Conservation (phyloP, 2,329 filamentous ascomycete genomes). For the Raffaelea deltoideospora region DNA sequence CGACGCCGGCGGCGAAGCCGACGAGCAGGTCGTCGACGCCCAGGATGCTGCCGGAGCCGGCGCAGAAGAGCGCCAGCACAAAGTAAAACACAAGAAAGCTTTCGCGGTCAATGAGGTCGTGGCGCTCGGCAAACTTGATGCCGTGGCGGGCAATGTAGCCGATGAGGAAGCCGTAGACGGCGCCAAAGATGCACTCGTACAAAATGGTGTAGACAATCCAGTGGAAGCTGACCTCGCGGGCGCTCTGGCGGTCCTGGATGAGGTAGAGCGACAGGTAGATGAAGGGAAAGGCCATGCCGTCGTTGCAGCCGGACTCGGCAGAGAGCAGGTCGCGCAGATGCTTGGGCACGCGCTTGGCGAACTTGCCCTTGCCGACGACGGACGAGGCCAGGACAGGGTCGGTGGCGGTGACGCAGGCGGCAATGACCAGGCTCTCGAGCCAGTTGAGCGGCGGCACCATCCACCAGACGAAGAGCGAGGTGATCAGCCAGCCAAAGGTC, state of each 20-base stretch:
- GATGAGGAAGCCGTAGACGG: slow-evolving; percentile 71
- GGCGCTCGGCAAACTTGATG: slow-evolving; percentile 75
- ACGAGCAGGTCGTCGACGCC: slow-evolving; percentile 89
- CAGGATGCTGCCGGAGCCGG: slow-evolving; percentile 79
- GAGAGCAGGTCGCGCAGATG: slow-evolving; percentile 91
- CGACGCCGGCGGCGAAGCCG: slow-evolving; percentile 90
- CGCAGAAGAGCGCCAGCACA: slow-evolving; percentile 86
- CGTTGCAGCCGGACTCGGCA: slow-evolving; percentile 95
- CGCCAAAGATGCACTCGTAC: slow-evolving; percentile 92
- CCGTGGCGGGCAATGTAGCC: slow-evolving; percentile 84
- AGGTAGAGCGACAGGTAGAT: slow-evolving; percentile 86
- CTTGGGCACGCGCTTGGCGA: slow-evolving; percentile 92
- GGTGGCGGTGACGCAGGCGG: slow-evolving; percentile 92
- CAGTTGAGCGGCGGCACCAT: slow-evolving; percentile 65
- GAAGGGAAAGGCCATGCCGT: slow-evolving; percentile 98
- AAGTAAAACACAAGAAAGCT: slow-evolving; percentile 99
- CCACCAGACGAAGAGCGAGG: slow-evolving; percentile 91
- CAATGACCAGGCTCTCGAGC: slow-evolving; percentile 75
- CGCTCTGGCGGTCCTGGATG: slow-evolving; percentile 61
- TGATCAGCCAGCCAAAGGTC: slow-evolving; percentile 90
- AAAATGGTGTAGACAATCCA: slow-evolving; percentile 84
- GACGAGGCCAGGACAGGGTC: slow-evolving; percentile 95
- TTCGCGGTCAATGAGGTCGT: slow-evolving; percentile 81
- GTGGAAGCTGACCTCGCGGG: slow-evolving; percentile 57
- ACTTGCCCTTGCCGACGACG: slow-evolving; percentile 97